phyloP scores from a whole-genome alignment of 257 asterid genomes.

The Knoxia roxburghii region DNA sequence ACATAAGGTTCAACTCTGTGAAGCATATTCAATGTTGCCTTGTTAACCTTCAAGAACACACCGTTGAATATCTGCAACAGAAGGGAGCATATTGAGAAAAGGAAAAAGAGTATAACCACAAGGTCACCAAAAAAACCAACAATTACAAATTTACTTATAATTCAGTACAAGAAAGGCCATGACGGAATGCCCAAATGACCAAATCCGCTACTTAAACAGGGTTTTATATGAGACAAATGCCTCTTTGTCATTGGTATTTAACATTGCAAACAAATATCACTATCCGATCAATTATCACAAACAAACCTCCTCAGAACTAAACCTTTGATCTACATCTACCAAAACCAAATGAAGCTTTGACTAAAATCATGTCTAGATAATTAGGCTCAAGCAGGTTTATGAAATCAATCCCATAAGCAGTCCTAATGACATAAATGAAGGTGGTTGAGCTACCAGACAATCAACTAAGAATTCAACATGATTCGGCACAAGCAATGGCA shows the following conservation, averaged over 20 bases:
- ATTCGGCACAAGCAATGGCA: background rate
- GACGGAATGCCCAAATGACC: background rate
- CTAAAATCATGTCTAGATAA: no score
- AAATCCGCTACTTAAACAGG: no score
- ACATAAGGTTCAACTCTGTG: conserved; percentile 78
- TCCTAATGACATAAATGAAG: no score
- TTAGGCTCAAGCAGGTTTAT: no score
- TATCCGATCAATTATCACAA: background rate
- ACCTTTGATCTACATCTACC: background rate
- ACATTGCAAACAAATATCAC: background rate
- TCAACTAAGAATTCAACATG: background rate
- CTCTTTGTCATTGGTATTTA: background rate
- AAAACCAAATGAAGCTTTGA: no score
- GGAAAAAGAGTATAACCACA: background rate
- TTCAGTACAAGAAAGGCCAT: background rate
- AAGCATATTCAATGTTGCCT: conserved; percentile 69
- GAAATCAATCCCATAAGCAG: no score
- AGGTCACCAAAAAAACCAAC: background rate
- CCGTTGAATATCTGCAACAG: conserved; percentile 59
- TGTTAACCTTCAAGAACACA: conserved; percentile 68
- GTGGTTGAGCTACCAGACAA: no score
- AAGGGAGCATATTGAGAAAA: background rate
- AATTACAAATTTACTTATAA: background rate
- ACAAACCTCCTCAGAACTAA: background rate
- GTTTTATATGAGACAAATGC: background rate